Base-by-base conservation (phyloP, 2,329 filamentous ascomycete species). In the Neonectria punicea region DNA sequence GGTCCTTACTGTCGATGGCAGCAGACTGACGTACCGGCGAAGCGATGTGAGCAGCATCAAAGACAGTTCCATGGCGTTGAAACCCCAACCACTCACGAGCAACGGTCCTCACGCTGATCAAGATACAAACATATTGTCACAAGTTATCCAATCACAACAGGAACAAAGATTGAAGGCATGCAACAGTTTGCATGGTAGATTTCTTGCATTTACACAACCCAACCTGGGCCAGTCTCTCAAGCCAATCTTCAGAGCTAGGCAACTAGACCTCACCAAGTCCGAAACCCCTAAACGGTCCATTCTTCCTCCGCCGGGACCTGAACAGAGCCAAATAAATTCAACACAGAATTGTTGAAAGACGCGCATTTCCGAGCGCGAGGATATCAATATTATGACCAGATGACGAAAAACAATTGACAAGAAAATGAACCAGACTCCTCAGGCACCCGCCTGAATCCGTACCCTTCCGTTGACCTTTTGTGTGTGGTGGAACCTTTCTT, bases 341-440 rank as follows among this genome's bases (percentile, higher is more conserved):
- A 49, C 51, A 59, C 16, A 50, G 13, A 34, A n/a, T n/a, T 14
- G 30, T 41, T n/a, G 30, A 61, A 61, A 66, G 50, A 67, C 49
- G 63, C 68, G 68, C 67, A 65, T 67, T 58, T 50, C 56, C 53
- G 54, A 50, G 62, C 63, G 66, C 66, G 65, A 53, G 70, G 70
- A 72, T 72, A 72, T 72, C 70, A 70, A 55, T 63, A 67, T 73
- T 73, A 72, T 57, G 66, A 70, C 46, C 34, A 62, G 44, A 54
- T 22, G n/a, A 7, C 30, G 18, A 47, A 71, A 53, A 49, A 53
- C 53, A 46, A 53, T 61, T 46, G 63, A 57, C 53, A 65, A 51
- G 36, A 43, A 47, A 54, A 61, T 53, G 36, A 54, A 62, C 67
- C 43, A 71, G 67, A 70, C 68, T 63, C 70, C 67, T 20, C 58